Conservation (phyloP, 164 flowering plant species). For the Umbellularia californica region DNA sequence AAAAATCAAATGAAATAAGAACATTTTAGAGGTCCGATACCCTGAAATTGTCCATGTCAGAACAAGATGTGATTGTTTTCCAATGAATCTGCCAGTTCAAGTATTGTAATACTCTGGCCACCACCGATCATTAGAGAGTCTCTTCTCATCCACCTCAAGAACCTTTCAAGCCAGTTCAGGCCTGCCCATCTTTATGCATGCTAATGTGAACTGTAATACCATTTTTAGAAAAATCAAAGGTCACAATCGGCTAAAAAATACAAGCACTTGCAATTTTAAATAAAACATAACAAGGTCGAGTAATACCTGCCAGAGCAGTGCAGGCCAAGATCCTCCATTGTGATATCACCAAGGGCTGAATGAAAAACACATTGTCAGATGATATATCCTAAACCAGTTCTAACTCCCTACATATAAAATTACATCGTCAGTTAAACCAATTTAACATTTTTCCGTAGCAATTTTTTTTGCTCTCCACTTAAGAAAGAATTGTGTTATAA, state of each 20-base stretch:
- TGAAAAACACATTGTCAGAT: neutral
- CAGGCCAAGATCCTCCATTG: slow-evolving; percentile 95
- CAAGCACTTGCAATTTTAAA: neutral
- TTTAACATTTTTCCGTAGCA: neutral
- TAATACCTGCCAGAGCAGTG: slow-evolving; percentile 86
- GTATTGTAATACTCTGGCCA: slow-evolving; percentile 81
- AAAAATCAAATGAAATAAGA: slow-evolving; percentile 14
- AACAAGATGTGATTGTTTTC: slow-evolving; percentile 58
- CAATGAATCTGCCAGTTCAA: slow-evolving; percentile 53
- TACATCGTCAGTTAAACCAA: neutral
- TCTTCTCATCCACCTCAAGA: slow-evolving; percentile 42
- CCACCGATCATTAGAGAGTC: slow-evolving; percentile 42
- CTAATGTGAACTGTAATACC: slow-evolving; percentile 53
- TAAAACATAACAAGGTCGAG: neutral
- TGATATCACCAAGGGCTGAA: slow-evolving; percentile 95
- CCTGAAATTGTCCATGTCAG: slow-evolving; percentile 90
- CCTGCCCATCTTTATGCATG: slow-evolving; percentile 65
- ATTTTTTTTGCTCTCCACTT: neutral
- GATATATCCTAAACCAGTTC: neutral
- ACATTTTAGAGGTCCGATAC: slow-evolving; percentile 65
- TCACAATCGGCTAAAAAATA: no score
- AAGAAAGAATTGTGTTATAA: neutral
- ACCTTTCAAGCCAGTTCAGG: slow-evolving; percentile 55
- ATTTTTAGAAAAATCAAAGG: neutral
- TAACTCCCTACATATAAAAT: neutral